Evolutionary conservation across 805 yeast species (phyloP).

Genomic region (Myxozyma neotropica): DNA sequence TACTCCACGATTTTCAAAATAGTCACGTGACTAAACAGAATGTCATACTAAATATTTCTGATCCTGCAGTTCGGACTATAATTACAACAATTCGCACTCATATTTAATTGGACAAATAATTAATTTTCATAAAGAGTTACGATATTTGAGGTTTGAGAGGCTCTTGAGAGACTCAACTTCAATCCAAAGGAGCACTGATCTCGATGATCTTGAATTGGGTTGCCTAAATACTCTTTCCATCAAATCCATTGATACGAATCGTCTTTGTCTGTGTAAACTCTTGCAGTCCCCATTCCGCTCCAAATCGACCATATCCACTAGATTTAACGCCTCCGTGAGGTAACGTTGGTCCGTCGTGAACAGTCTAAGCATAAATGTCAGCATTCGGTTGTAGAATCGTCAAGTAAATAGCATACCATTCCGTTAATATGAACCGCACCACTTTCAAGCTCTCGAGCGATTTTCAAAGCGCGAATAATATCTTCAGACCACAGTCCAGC

Average conservation of each 20-base stretch:
- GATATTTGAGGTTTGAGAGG: no score
- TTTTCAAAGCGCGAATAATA: constrained; percentile 64
- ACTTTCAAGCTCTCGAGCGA: constrained; percentile 67
- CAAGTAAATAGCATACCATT: constrained; percentile 13
- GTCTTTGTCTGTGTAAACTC: constrained; percentile 71
- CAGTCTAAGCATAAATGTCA: constrained; percentile 25
- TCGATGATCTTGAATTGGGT: no score
- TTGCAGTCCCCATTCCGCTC: constrained; percentile 72
- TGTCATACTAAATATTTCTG: no score
- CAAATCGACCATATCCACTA: constrained; percentile 82
- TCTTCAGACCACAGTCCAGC: constrained; percentile 82
- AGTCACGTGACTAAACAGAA: no score
- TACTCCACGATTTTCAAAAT: no score
- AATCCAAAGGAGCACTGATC: no score
- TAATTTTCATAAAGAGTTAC: no score
- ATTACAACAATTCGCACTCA: no score
- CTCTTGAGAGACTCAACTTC: no score
- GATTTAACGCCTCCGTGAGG: constrained; percentile 80
- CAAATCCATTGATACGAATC: constrained; percentile 39
- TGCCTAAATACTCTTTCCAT: background rate
- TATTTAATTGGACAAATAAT: no score
- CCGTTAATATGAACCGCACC: constrained; percentile 82
- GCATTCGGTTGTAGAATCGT: background rate
- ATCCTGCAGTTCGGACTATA: no score
- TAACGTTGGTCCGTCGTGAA: constrained; percentile 51